Conservation (phyloP, 2,329 filamentous ascomycete genomes). For the Cladorrhinum sp. region DNA sequence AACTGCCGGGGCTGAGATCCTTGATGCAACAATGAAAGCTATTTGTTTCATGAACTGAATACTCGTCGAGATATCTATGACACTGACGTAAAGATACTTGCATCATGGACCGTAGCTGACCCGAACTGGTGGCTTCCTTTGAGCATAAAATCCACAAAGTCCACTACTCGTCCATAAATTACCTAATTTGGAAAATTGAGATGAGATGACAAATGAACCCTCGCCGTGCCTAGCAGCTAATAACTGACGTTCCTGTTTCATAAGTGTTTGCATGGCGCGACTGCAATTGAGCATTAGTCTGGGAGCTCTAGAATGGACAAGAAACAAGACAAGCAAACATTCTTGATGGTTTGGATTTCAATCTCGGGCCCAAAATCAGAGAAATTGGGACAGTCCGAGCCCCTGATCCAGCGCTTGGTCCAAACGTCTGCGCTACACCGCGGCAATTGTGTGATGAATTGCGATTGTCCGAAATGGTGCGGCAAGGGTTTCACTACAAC, state of each 20-base stretch:
- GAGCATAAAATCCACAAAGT: not conserved
- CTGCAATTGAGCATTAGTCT: not conserved
- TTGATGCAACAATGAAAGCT: too few species aligned
- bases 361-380: not conserved
- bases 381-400: not conserved
- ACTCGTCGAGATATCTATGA: too few species aligned
- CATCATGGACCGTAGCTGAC: too few species aligned
- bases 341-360: not conserved
- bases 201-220: slow-evolving; percentile 1
- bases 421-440: not conserved
- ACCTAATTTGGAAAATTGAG: not conserved
- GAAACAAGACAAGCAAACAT: not conserved
- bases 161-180: not conserved
- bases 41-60: too few species aligned
- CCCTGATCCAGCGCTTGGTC: slow-evolving; percentile 6
- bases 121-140: too few species aligned
- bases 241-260: not conserved
- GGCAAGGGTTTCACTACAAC: slow-evolving; percentile 1
- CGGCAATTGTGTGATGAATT: not conserved
- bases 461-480: slow-evolving; percentile 6
- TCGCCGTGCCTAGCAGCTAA: not conserved
- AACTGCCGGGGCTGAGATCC: too few species aligned
- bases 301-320: not conserved
- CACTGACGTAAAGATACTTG: too few species aligned
- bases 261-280: slow-evolving; percentile 7